phyloP scores from a whole-genome alignment of 176 grass and related monocot genomes.

The Oryza officinalis region DNA sequence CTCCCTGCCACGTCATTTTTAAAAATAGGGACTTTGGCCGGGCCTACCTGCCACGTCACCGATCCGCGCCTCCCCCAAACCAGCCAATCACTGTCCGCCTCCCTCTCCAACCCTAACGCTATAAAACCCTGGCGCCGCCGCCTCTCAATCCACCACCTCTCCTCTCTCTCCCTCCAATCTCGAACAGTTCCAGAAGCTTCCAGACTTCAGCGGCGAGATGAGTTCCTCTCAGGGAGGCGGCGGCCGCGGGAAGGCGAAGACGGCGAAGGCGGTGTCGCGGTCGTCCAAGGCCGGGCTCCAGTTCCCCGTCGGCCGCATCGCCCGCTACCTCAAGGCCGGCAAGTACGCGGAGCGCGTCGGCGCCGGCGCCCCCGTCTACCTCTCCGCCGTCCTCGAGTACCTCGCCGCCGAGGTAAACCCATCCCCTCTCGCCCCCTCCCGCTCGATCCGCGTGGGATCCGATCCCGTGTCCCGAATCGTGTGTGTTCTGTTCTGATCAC shows the following conservation, averaged over 20 bases:
- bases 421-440: not conserved
- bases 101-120: conserved; percentile 39
- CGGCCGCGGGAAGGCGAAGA: conserved; percentile 51
- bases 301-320: conserved; percentile 90
- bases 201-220: conserved; percentile 28
- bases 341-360: conserved; percentile 97
- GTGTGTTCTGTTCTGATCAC: not conserved
- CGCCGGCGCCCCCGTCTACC: conserved; percentile 89
- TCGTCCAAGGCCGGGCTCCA: conserved; percentile 86
- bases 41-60: conserved; percentile 24
- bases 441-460: not conserved
- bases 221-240: conserved; percentile 45
- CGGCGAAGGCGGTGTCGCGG: conserved; percentile 44
- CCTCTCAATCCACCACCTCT: not conserved
- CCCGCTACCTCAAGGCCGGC: conserved; percentile 78
- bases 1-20: conserved; percentile 8
- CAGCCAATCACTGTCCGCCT: conserved; percentile 35
- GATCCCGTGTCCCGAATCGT: not conserved
- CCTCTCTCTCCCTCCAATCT: not conserved
- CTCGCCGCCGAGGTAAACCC: conserved; percentile 81
- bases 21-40: not conserved
- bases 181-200: conserved; percentile 34
- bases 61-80: conserved; percentile 3
- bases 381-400: conserved; percentile 91
- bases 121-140: conserved; percentile 26